These are phyloP conservation scores for Lactifluus echinatus DNA, from an alignment of 768 basidiomycete species.

Conservation along the genomic window DNA sequence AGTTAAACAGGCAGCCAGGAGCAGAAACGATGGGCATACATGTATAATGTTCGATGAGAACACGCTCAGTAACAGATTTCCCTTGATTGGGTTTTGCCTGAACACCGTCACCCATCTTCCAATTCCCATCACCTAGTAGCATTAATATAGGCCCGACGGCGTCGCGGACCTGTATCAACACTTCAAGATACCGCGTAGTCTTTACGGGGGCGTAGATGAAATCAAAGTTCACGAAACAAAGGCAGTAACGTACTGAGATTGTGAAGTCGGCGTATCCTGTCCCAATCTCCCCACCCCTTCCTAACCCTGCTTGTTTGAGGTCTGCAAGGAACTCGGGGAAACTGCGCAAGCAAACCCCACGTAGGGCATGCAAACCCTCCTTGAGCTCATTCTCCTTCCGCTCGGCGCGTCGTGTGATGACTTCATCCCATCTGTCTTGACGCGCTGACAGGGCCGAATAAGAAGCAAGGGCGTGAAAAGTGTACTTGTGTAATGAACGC, in stretches of 20 bases:
- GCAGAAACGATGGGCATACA: conserved; percentile 37
- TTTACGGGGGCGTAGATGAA: conserved; percentile 23
- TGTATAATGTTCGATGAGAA: conserved; percentile 65
- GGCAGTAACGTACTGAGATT: conserved; percentile 35
- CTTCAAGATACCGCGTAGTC: conserved; percentile 62
- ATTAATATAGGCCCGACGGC: conserved; percentile 59
- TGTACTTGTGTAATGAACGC: conserved; percentile 66
- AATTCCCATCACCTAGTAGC: conserved; percentile 78
- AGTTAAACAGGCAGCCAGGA: background rate
- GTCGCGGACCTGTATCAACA: conserved; percentile 58
- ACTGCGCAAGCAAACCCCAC: conserved; percentile 65
- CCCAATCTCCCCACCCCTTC: conserved; percentile 51
- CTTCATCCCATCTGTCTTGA: conserved; percentile 59
- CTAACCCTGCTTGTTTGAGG: conserved; percentile 53
- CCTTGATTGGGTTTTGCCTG: conserved; percentile 37
- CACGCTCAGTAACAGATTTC: conserved; percentile 43
- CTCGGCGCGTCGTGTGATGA: conserved; percentile 43
- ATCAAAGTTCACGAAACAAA: background rate
- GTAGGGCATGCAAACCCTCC: conserved; percentile 56
- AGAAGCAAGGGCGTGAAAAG: conserved; percentile 68
- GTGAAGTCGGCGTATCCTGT: conserved; percentile 58
- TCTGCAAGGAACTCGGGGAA: conserved; percentile 82
- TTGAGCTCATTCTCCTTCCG: conserved; percentile 55
- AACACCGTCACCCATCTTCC: conserved; percentile 86
- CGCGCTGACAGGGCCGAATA: conserved; percentile 50